Percentiles rank a stretch among this genome's conserved stretches.
These are phyloP conservation scores for Carex littledalei DNA, from an alignment of 176 grass and related monocot species.

Conservation along the genomic window DNA sequence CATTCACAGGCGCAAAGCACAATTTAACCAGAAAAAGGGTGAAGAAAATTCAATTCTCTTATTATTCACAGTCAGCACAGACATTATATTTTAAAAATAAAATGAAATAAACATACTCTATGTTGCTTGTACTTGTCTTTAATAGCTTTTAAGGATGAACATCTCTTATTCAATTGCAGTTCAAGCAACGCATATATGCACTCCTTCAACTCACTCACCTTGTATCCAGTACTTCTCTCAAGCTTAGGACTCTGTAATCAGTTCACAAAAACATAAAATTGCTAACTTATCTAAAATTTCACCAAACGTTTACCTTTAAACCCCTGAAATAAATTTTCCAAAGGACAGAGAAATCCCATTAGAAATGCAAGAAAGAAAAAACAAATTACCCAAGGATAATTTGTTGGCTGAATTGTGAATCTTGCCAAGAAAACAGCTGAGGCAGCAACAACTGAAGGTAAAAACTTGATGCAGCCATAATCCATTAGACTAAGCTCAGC, in stretches of 20 bases:
- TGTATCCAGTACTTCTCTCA: too few relatives aligned
- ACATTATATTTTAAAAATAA: background rate
- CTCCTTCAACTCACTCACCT: too few relatives aligned
- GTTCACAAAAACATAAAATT: background rate
- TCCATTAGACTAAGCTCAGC: constrained; percentile 73
- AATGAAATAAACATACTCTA: constrained; percentile 36
- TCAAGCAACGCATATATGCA: too few relatives aligned
- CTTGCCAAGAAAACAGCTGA: constrained; percentile 64
- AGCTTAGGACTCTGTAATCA: too few relatives aligned
- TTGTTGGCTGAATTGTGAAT: constrained; percentile 42
- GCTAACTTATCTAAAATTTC: background rate
- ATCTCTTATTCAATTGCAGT: constrained; percentile 15
- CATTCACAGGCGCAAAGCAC: background rate
- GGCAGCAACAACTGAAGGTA: constrained; percentile 64
- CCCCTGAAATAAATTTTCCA: background rate
- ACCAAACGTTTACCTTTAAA: background rate
- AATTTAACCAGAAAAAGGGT: background rate
- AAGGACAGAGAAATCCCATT: background rate
- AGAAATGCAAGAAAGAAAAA: background rate
- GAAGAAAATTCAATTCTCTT: background rate
- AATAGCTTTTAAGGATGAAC: constrained; percentile 33
- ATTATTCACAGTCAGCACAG: background rate
- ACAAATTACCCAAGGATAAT: constrained; percentile 65
- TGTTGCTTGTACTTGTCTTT: constrained; percentile 82
- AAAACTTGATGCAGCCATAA: constrained; percentile 12